Evolutionary conservation across 805 yeast genomes (phyloP).

Genomic region (Grigorovia yakushimaensis): DNA sequence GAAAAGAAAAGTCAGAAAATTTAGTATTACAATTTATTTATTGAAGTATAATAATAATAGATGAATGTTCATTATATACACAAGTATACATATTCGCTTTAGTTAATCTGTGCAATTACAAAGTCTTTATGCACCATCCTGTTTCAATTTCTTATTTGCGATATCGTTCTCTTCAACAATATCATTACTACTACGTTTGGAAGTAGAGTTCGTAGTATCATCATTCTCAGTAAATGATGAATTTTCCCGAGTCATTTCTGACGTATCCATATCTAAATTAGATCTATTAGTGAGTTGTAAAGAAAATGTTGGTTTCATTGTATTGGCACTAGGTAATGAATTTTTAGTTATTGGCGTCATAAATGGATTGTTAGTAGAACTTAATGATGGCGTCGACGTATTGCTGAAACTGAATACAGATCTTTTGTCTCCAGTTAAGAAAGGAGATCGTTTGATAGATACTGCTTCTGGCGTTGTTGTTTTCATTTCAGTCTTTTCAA

Average conservation of each 20-base stretch:
- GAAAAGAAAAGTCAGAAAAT: too few relatives aligned
- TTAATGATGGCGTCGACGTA: background rate
- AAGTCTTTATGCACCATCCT: background rate
- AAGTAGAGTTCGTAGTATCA: background rate
- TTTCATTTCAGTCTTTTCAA: background rate
- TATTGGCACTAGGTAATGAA: background rate
- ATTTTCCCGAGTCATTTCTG: slow-evolving; percentile 1
- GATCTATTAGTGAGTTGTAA: background rate
- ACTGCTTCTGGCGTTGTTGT: background rate
- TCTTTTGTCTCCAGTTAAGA: background rate
- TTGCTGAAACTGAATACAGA: background rate
- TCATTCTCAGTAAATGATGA: slow-evolving; percentile 1
- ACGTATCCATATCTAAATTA: background rate
- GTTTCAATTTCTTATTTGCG: slow-evolving; percentile 1
- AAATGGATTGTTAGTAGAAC: background rate
- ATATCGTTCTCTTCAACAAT: background rate
- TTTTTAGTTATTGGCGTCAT: slow-evolving; percentile 1
- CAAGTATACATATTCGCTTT: too few relatives aligned
- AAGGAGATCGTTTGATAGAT: background rate
- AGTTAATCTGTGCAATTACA: too few relatives aligned
- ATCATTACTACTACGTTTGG: slow-evolving; percentile 9
- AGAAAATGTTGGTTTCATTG: slow-evolving; percentile 5
- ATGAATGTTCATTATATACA: too few relatives aligned
- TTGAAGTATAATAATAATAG: too few relatives aligned
- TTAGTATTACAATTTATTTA: background rate